phyloP scores from a whole-genome alignment of 2,329 filamentous ascomycete genomes.

The Beauveria bassiana region DNA sequence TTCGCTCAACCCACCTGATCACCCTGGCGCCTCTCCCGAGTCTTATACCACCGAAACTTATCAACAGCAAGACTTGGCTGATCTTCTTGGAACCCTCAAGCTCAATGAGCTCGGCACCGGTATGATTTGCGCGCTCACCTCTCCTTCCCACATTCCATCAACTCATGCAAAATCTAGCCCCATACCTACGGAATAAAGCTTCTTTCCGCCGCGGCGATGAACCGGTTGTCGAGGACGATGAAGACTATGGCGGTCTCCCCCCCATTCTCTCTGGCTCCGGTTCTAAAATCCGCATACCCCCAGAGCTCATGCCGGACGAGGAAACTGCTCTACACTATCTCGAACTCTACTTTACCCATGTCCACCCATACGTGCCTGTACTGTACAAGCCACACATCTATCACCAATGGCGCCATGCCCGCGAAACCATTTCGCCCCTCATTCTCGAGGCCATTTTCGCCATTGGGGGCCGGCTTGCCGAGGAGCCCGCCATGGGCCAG shows the following conservation, averaged over 20 bases:
- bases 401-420: conserved; percentile 78
- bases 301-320: conserved; percentile 86
- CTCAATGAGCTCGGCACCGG: conserved; percentile 83
- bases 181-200: conserved; percentile 67
- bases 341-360: conserved; percentile 80
- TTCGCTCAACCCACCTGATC: conserved; percentile 27
- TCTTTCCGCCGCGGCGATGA: conserved; percentile 46
- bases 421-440: conserved; percentile 79
- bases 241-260: conserved; percentile 69
- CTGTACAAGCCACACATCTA: conserved; percentile 77
- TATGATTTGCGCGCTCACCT: conserved; percentile 33
- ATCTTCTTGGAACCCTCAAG: conserved; percentile 77
- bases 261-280: conserved; percentile 61
- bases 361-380: conserved; percentile 89
- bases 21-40: conserved; percentile 32
- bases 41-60: conserved; percentile 57
- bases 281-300: conserved; percentile 77
- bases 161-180: conserved; percentile 44
- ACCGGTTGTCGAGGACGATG: conserved; percentile 60
- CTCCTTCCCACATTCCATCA: not conserved
- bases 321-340: conserved; percentile 78
- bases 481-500: conserved; percentile 75
- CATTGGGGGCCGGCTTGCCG: conserved; percentile 74
- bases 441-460: conserved; percentile 88
- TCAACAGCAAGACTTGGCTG: conserved; percentile 63